These are phyloP conservation scores for Gracilaria vermiculophylla DNA, from an alignment of 23 red algal species.

Conservation along the genomic window DNA sequence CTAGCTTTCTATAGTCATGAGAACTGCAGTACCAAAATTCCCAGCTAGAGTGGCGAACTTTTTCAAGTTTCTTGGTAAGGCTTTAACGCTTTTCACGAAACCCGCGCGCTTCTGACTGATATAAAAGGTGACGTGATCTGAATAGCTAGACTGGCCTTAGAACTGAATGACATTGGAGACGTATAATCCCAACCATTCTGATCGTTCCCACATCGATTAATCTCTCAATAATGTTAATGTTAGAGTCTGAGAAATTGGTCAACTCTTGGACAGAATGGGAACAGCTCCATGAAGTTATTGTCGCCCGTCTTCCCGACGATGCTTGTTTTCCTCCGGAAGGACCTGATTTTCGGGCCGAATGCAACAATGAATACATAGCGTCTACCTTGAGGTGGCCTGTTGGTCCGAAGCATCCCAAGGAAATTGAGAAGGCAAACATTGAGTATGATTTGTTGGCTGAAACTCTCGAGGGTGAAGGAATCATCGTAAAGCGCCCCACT, in stretches of 20 bases:
- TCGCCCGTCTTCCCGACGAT: conserved; percentile 31
- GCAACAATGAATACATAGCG: conserved; percentile 40
- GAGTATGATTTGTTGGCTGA: conserved; percentile 23
- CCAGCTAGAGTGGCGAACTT: too few relatives aligned
- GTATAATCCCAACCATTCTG: too few relatives aligned
- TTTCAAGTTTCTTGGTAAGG: too few relatives aligned
- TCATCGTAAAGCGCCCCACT: conserved; percentile 7
- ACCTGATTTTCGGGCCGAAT: conserved; percentile 24
- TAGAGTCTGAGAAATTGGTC: neutral
- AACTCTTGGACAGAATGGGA: conserved; percentile 46
- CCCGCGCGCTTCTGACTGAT: too few relatives aligned
- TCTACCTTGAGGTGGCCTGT: conserved; percentile 22
- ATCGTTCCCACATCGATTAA: neutral
- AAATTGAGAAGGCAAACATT: neutral
- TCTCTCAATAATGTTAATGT: neutral
- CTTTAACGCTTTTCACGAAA: too few relatives aligned
- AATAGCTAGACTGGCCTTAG: too few relatives aligned
- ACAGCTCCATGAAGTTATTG: conserved; percentile 21
- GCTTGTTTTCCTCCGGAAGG: conserved; percentile 38
- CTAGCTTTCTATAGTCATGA: too few relatives aligned
- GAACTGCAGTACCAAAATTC: too few relatives aligned
- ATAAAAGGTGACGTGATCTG: too few relatives aligned
- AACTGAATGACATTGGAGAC: too few relatives aligned
- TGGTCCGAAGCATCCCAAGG: conserved; percentile 18
- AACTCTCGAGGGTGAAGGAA: conserved; percentile 33